A percentile compares a stretch with the other conserved stretches of the same genome.
phyloP scores from a whole-genome alignment of 495 filamentous ascomycete species.

The Penicillium fimorum region DNA sequence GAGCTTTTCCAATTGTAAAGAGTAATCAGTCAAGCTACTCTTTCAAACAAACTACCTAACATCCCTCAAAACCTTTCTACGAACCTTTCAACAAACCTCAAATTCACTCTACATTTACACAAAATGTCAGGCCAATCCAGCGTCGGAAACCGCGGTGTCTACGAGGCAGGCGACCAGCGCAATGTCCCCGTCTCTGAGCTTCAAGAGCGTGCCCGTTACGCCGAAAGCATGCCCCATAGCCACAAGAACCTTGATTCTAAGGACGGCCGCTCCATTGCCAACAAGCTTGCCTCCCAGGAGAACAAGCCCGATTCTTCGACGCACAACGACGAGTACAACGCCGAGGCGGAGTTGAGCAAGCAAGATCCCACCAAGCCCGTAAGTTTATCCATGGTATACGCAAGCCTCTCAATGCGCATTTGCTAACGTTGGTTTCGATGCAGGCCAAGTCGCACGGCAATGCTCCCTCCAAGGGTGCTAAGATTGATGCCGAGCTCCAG shows the following conservation, averaged over 20 bases:
- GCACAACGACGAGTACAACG: slow-evolving; percentile 40
- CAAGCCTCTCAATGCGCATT: background rate
- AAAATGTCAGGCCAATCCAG: slow-evolving; percentile 42
- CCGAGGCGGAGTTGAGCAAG: slow-evolving; percentile 58
- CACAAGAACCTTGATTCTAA: slow-evolving; percentile 74
- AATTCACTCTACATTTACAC: background rate
- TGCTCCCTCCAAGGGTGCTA: slow-evolving; percentile 66
- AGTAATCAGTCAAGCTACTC: slow-evolving; percentile 4
- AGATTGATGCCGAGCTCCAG: slow-evolving; percentile 68
- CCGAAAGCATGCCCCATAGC: slow-evolving; percentile 64
- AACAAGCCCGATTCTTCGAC: slow-evolving; percentile 36
- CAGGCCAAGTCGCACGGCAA: slow-evolving; percentile 72
- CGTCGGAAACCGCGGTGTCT: slow-evolving; percentile 53
- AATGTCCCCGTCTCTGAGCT: slow-evolving; percentile 59
- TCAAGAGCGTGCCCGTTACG: slow-evolving; percentile 53
- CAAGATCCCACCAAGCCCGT: slow-evolving; percentile 69
- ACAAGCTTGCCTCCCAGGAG: slow-evolving; percentile 64
- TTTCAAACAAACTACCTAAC: background rate
- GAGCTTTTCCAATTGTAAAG: background rate
- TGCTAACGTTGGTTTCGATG: slow-evolving; percentile 1
- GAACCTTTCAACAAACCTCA: background rate
- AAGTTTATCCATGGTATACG: slow-evolving; percentile 25
- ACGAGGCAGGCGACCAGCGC: slow-evolving; percentile 70
- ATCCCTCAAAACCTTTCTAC: background rate
- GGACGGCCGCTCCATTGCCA: slow-evolving; percentile 76